Evolutionary conservation across 2,329 filamentous ascomycete species (phyloP).

Genomic region (Diaporthe longicolla): DNA sequence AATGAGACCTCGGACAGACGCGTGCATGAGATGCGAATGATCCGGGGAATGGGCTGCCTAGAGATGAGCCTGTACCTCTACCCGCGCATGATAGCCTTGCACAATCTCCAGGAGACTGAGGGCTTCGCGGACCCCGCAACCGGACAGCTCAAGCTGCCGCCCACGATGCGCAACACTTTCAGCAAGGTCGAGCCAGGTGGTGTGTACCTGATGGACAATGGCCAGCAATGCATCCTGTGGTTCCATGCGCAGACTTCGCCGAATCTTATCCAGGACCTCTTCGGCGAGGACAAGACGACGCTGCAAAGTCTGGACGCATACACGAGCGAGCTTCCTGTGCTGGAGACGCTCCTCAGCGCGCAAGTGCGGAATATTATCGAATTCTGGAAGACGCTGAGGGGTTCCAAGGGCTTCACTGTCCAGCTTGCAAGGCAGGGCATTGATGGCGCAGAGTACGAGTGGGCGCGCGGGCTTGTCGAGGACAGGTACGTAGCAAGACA

Average conservation of each 20-base stretch:
- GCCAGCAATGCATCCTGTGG: conserved; percentile 93
- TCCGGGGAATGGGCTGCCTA: conserved; percentile 87
- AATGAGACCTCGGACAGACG: conserved; percentile 91
- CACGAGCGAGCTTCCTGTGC: conserved; percentile 81
- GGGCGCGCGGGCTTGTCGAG: conserved; percentile 90
- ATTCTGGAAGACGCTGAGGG: conserved; percentile 84
- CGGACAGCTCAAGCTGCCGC: conserved; percentile 88
- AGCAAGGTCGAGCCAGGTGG: conserved; percentile 91
- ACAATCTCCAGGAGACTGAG: conserved; percentile 88
- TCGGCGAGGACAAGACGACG: conserved; percentile 80
- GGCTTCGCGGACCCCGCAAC: conserved; percentile 91
- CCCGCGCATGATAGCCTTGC: conserved; percentile 90
- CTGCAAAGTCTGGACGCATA: conserved; percentile 87
- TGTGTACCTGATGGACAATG: conserved; percentile 95
- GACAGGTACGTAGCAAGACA: conserved; percentile 67
- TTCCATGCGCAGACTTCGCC: conserved; percentile 93
- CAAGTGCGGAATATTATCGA: conserved; percentile 95
- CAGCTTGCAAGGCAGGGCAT: conserved; percentile 93
- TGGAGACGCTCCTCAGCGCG: conserved; percentile 93
- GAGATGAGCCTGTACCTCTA: conserved; percentile 95
- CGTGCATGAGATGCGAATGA: conserved; percentile 91
- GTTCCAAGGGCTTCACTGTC: conserved; percentile 88
- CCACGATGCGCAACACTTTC: conserved; percentile 85
- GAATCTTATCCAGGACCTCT: conserved; percentile 90
- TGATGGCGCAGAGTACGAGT: conserved; percentile 96